Evolutionary conservation across 257 asterid species (phyloP).

Genomic region (Solanum sejunctum): DNA sequence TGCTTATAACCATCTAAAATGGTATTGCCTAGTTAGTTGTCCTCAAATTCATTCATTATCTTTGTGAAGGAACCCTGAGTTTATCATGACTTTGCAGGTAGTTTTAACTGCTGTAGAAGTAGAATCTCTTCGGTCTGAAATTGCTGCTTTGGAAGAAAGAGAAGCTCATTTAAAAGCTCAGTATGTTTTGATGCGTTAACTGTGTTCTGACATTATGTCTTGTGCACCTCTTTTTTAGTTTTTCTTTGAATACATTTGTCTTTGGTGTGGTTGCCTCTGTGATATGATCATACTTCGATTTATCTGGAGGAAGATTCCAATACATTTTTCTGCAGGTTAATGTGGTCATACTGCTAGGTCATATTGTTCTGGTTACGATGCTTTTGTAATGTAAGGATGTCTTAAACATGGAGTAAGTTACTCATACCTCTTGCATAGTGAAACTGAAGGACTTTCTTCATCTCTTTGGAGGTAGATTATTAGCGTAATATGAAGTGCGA

Average conservation of each 20-base stretch:
- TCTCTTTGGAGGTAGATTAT: background rate
- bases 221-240: background rate
- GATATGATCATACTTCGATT: background rate
- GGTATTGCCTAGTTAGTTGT: background rate
- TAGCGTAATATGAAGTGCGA: background rate
- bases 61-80: background rate
- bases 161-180: constrained; percentile 84
- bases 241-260: background rate
- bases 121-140: constrained; percentile 90
- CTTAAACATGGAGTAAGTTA: background rate
- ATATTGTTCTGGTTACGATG: background rate
- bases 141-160: constrained; percentile 68
- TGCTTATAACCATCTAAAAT: background rate
- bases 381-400: background rate
- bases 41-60: background rate
- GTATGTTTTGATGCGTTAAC: constrained; percentile 26
- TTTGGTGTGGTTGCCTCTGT: background rate
- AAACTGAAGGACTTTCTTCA: background rate
- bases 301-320: background rate
- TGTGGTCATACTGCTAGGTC: background rate
- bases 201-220: background rate
- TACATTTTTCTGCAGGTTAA: background rate
- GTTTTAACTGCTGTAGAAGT: constrained; percentile 75
- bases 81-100: constrained; percentile 32
- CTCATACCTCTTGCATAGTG: background rate